Base-by-base conservation (phyloP, 768 basidiomycete genomes). In the Termitomyces eurrhizus region DNA sequence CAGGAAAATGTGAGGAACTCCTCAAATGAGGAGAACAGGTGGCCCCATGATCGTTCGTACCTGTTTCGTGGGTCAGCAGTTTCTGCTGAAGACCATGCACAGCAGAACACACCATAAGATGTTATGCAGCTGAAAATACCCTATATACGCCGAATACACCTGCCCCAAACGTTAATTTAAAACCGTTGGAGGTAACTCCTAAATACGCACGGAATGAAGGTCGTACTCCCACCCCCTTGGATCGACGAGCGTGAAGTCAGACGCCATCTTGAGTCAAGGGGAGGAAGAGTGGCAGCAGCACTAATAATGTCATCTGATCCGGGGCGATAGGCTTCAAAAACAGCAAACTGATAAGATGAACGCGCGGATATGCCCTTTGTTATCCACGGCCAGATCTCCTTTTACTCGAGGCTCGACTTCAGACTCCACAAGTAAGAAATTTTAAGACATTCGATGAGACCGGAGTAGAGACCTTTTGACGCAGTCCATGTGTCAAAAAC, bases 11-110 rank as follows among this genome's bases (percentile, higher is more conserved):
- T 78, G 39, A 93, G 78, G 71, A 93, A 93, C 33, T 83, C 84
- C 52, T 90, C 88, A 68, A 93, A 93, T 0, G 88, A 83, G 52
- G 86, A 83, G 73, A 93, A 93, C 39, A 88, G 76, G 52, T 86
- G 83, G 3, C 89, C 88, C 92, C 91, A 93, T 32, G 88, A 81
- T 57, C 86, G 82, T 57, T 93, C 90, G 64, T 88, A 89, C 90
- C 90, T 90, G 60, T 36, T 13, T 35, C 41, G 13, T 29, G 2
- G 0, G 48, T 37, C 45, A 36, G 18, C 42, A 59, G 21, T 13
- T 26, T 37, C 18, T 1, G n/a, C 42, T 44, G 42, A 8, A 45
- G 11, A 24, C 18, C 8, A 42, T 1, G 58, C 42, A 72, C 7
- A 49, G 33, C 9, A 18, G 52, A 63, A 45, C 56, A 7, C 21